phyloP scores from a whole-genome alignment of 176 grass and related monocot species.

The Puccinellia tenuiflora region DNA sequence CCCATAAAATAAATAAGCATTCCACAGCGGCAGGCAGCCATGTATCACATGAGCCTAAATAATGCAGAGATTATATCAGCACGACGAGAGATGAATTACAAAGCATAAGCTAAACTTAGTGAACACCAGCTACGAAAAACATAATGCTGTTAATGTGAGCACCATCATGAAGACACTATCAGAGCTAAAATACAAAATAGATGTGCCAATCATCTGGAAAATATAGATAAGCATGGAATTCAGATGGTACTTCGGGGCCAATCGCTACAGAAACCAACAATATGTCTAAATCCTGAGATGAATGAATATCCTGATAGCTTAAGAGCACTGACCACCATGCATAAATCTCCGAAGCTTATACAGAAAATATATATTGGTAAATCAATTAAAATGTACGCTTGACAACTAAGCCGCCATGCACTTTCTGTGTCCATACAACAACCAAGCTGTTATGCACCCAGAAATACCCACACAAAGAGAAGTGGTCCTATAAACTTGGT shows the following conservation, averaged over 20 bases:
- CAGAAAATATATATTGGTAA: background rate
- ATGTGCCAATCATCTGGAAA: conserved; percentile 13
- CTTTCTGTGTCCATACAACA: conserved; percentile 22
- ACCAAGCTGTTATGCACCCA: conserved; percentile 22
- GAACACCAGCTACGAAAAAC: background rate
- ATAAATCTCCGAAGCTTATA: background rate
- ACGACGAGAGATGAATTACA: background rate
- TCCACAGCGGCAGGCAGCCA: background rate
- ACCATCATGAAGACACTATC: background rate
- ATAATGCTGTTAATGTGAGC: background rate
- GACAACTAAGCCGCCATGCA: conserved; percentile 18
- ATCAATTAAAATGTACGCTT: conserved; percentile 5
- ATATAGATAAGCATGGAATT: conserved; percentile 24
- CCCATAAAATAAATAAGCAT: background rate
- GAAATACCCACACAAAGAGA: conserved; percentile 31
- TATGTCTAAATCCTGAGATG: conserved; percentile 10
- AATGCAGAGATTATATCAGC: background rate
- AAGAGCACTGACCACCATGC: background rate
- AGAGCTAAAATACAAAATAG: conserved; percentile 26
- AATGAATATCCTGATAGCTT: conserved; percentile 10
- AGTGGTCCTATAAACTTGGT: conserved; percentile 36
- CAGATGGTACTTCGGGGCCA: background rate
- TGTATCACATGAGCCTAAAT: background rate
- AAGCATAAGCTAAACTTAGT: background rate
- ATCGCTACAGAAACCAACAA: conserved; percentile 19